Evolutionary conservation across 768 basidiomycete genomes (phyloP), one percentile per base, ranked within the genome.

Genomic region (Strobilomyces confusus): DNA sequence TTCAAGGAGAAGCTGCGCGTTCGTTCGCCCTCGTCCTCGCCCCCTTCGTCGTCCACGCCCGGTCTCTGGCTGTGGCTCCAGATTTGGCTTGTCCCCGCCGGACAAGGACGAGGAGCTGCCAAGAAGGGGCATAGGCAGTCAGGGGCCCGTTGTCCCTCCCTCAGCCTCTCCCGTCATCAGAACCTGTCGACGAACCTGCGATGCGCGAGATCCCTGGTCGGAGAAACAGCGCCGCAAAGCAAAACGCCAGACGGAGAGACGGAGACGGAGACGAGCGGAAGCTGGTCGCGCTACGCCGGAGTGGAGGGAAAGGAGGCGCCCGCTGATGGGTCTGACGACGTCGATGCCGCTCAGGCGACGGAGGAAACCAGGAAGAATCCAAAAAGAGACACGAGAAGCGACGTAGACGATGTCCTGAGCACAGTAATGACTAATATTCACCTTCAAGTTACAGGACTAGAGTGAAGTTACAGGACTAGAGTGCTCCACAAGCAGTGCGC

Each of bases 1-100:
- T 95, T 97, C 72, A 86, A 84, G 60, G 87, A 88, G 59, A 92
- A 89, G 63, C 78, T 95, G 55, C 63, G 76, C 3, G 77, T 80
- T 23, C 86, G 83, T 55, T 56, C 63, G n/a, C n/a, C n/a, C n/a
- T n/a, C n/a, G n/a, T 66, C 63, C 26, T 57, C 59, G 4, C 34
- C 55, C 37, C 48, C 54, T 30, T 44, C 58, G n/a, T 41, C 46
- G 9, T 51, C 58, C 5, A 61, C 57, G 0, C 57, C 62, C 3
- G 57, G 54, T 15, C 54, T 59, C n/a, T n/a, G n/a, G n/a, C 13
- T 46, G 52, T 0, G n/a, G 48, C 40, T 23, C 2, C 1, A 25
- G 37, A 8, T 29, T 4, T 1, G n/a, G n/a, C n/a, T n/a, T n/a
- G n/a, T 41, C 17, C 12, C 9, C 29, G n/a, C 25, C 19, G 9